Evolutionary conservation across 1,284 basidiomycete genomes (phyloP).

Genomic region (Trichosporon ovoides): DNA sequence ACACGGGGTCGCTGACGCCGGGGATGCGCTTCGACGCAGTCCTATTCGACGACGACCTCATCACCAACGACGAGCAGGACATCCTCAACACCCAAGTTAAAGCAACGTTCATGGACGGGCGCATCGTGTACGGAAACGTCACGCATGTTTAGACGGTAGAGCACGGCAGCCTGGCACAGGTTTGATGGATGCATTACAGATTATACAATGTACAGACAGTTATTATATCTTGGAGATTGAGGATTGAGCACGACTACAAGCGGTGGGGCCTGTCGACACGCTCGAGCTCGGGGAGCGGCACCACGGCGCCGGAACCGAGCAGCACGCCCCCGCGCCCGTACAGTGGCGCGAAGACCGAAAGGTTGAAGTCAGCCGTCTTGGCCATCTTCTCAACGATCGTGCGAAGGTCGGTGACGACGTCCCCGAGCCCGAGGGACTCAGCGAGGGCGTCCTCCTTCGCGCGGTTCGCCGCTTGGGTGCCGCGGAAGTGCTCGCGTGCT

Average conservation of each 20-base stretch:
- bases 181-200: constrained; percentile 2
- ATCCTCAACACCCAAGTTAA: constrained; percentile 67
- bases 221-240: too few relatives aligned
- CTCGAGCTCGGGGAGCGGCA: constrained; percentile 18
- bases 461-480: not conserved
- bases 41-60: constrained; percentile 70
- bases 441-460: constrained; percentile 14
- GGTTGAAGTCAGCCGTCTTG: constrained; percentile 49
- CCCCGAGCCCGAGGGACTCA: constrained; percentile 13
- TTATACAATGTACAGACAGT: too few relatives aligned
- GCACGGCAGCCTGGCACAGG: too few relatives aligned
- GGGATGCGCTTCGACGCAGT: constrained; percentile 85
- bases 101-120: constrained; percentile 73
- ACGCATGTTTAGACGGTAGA: too few relatives aligned
- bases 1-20: constrained; percentile 59
- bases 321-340: constrained; percentile 21
- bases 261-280: not conserved
- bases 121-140: constrained; percentile 54
- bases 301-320: constrained; percentile 16
- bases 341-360: constrained; percentile 21
- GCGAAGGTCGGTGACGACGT: constrained; percentile 35
- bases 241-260: constrained; percentile 3
- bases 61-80: constrained; percentile 59
- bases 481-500: constrained; percentile 15
- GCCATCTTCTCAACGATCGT: constrained; percentile 52